phyloP scores from a whole-genome alignment of 345 rosid species.

The Schrenkiella parvula region DNA sequence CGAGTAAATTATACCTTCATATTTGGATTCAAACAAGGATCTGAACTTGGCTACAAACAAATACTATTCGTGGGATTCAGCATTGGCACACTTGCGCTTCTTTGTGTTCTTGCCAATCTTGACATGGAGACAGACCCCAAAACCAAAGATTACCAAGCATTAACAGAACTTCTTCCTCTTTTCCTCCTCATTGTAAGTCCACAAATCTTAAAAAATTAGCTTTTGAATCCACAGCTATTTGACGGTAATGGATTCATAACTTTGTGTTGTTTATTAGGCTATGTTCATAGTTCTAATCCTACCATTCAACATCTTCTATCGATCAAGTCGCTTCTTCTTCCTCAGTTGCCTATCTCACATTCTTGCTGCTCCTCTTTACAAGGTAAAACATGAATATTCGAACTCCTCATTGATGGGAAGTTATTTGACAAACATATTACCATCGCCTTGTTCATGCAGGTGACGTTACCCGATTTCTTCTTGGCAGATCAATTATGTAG shows the following conservation, averaged over 20 bases:
- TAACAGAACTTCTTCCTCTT: conserved; percentile 49
- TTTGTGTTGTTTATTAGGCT: conserved; percentile 29
- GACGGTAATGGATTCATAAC: background rate
- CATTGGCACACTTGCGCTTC: conserved; percentile 47
- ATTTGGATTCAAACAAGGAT: conserved; percentile 70
- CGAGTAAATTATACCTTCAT: conserved; percentile 59
- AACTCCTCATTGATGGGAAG: background rate
- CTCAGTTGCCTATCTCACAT: conserved; percentile 13
- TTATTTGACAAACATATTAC: background rate
- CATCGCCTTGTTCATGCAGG: conserved; percentile 38
- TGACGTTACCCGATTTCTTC: conserved; percentile 56
- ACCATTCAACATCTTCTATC: conserved; percentile 34
- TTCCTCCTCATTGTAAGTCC: conserved; percentile 35
- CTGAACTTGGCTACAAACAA: conserved; percentile 63
- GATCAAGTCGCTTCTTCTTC: conserved; percentile 32
- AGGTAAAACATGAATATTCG: conserved; percentile 22
- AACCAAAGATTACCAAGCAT: conserved; percentile 37
- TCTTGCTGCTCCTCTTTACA: conserved; percentile 25
- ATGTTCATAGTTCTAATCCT: conserved; percentile 16
- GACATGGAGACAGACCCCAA: conserved; percentile 52
- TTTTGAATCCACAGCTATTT: background rate
- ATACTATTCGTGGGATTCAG: conserved; percentile 49
- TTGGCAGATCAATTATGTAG: conserved; percentile 69
- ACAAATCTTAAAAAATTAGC: background rate
- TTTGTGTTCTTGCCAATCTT: conserved; percentile 51